Conservation (phyloP, 805 yeast genomes). For the Kodamaea leandrae region DNA sequence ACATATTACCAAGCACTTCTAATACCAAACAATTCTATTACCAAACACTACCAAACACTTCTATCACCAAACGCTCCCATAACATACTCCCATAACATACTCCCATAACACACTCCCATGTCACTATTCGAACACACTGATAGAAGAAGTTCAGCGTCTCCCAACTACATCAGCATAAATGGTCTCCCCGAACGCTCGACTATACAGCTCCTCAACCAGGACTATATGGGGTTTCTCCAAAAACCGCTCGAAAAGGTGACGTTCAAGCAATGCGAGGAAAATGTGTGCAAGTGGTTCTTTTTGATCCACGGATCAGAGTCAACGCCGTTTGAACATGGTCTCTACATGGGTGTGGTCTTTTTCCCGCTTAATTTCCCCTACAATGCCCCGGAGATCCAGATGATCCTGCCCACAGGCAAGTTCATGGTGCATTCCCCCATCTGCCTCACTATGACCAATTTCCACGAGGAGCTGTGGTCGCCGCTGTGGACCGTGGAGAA, state of each 20-base stretch:
- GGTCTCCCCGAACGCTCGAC: conserved; percentile 6
- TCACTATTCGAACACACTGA: too few species aligned
- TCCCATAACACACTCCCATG: too few species aligned
- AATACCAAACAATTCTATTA: too few species aligned
- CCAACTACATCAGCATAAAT: not conserved
- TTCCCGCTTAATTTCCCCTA: conserved; percentile 17
- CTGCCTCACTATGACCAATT: conserved; percentile 16
- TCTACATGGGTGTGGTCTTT: conserved; percentile 15
- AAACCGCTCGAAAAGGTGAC: conserved; percentile 14
- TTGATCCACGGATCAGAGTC: conserved; percentile 14
- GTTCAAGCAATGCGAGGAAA: conserved; percentile 13
- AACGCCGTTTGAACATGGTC: conserved; percentile 15
- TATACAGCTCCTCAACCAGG: conserved; percentile 9
- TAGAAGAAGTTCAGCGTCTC: too few species aligned
- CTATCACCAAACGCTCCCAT: too few species aligned
- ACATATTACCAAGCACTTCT: too few species aligned
- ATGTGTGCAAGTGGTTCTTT: conserved; percentile 17
- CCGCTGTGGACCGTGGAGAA: conserved; percentile 18
- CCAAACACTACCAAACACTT: too few species aligned
- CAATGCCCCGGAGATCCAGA: conserved; percentile 19
- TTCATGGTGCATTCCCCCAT: conserved; percentile 12
- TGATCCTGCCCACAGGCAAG: conserved; percentile 18
- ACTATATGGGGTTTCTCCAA: conserved; percentile 8
- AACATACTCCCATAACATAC: too few species aligned
- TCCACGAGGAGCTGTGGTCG: conserved; percentile 17